A percentile compares a stretch with the other conserved stretches of the same genome.
Conservation (phyloP, 768 basidiomycete genomes). For the Phylloporus sp. region DNA sequence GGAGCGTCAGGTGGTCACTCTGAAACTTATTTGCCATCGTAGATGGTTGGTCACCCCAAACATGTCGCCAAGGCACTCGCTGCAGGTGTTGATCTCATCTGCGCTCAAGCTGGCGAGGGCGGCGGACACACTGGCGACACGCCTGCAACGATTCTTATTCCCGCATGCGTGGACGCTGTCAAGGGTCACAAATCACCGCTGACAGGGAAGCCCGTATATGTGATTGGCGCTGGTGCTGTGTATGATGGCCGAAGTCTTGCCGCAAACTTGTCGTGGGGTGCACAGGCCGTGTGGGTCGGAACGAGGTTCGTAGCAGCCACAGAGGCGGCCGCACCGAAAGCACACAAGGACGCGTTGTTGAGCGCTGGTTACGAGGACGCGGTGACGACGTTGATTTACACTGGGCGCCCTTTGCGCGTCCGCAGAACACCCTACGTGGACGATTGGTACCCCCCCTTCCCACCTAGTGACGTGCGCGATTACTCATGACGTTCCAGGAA, state of each 20-base stretch:
- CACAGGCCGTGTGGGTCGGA: slow-evolving; percentile 85
- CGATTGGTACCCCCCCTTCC: slow-evolving; percentile 57
- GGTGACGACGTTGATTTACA: slow-evolving; percentile 81
- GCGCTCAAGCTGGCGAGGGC: slow-evolving; percentile 90
- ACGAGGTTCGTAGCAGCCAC: slow-evolving; percentile 80
- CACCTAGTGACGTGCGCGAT: background rate
- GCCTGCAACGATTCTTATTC: slow-evolving; percentile 81
- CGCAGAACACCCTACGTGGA: slow-evolving; percentile 79
- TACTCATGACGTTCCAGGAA: slow-evolving; percentile 50
- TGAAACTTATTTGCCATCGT: background rate
- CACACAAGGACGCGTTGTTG: slow-evolving; percentile 76
- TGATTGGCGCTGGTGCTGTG: slow-evolving; percentile 89
- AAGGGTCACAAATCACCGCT: slow-evolving; percentile 73
- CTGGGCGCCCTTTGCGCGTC: slow-evolving; percentile 85
- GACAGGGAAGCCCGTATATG: slow-evolving; percentile 78
- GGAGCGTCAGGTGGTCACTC: background rate
- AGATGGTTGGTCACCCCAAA: slow-evolving; percentile 95
- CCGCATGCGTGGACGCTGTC: slow-evolving; percentile 82
- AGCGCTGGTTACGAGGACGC: slow-evolving; percentile 74
- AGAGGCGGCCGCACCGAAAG: slow-evolving; percentile 78
- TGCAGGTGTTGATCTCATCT: slow-evolving; percentile 87
- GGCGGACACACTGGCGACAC: slow-evolving; percentile 86
- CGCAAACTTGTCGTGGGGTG: slow-evolving; percentile 85
- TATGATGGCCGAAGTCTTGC: slow-evolving; percentile 85
- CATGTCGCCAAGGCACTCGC: slow-evolving; percentile 78